Evolutionary conservation across 768 basidiomycete genomes (phyloP), one percentile per base, ranked within the genome.

Genomic region (Rhizopogon vulgaris): DNA sequence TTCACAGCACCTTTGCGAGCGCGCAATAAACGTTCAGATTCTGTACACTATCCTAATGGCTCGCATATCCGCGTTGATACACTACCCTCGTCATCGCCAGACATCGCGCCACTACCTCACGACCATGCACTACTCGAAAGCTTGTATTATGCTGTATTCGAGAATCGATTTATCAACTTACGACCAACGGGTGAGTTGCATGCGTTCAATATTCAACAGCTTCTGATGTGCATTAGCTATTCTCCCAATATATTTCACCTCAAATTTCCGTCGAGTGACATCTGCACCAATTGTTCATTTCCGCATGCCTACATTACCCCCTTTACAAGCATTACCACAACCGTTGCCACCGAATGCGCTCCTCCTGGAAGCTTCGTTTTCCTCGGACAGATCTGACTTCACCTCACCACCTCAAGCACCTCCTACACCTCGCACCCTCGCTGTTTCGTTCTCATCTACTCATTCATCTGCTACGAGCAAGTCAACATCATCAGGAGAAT

Each of bases 51-150:
- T 58, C 75, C 82, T 30, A 75, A 80, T 47, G 76, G 74, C 32
- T 65, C 73, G 36, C 71, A 70, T 49, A 57, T 58, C 14, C 70
- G 67, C 38, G 65, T 57, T 34, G 48, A 58, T 12, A 63, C 71
- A 52, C 64, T 70, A 41, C 48, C 51, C 4, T 59, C 53, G 1
- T 49, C 57, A 28, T 67, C 74, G 24, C 66, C 66, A 53, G 64
- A 69, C 24, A 56, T 63, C 48, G 66, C 65, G 51, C 63, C 69
- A 32, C 69, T 75, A 39, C 55, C 68, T 52, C 86, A 89, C 62
- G 85, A 87, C 54, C 85, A 89, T 61, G 83, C 79, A 17, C 63
- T 88, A 18, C 73, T 88, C 22, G 85, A 89, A 60, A 82, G 78
- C 14, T 69, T 89, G 49, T 82, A 78, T 65, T 74, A 75, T 55